Evolutionary conservation across 331 rosid species (phyloP).

Genomic region (Arachis monticola): DNA sequence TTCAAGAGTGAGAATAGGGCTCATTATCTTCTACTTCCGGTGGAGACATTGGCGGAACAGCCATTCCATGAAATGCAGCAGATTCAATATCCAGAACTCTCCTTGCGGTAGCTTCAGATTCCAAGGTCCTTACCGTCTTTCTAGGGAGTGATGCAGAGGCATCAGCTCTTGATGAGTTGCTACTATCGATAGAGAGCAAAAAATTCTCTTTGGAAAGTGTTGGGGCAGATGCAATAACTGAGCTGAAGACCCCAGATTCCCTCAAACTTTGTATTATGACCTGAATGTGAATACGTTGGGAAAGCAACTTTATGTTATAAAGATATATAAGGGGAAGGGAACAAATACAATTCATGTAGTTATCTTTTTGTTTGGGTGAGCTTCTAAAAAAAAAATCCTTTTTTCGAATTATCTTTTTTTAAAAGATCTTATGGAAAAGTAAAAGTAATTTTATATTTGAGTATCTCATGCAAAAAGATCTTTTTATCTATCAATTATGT

Average conservation of each 20-base stretch:
- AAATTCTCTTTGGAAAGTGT: constrained; percentile 76
- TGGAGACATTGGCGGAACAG: constrained; percentile 86
- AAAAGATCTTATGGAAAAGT: too few relatives aligned
- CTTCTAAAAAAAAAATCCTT: too few relatives aligned
- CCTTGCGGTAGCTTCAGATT: constrained; percentile 61
- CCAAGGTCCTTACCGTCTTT: constrained; percentile 52
- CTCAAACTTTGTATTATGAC: constrained; percentile 84
- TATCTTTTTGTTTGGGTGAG: too few relatives aligned
- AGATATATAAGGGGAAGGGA: not conserved
- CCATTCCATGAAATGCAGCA: constrained; percentile 54
- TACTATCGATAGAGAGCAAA: constrained; percentile 66
- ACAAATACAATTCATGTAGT: not conserved
- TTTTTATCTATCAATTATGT: too few relatives aligned
- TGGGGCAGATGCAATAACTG: constrained; percentile 82
- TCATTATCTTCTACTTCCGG: constrained; percentile 57
- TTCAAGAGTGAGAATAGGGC: constrained; percentile 38
- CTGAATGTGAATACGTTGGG: constrained; percentile 43
- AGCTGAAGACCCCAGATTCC: constrained; percentile 92
- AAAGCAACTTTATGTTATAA: constrained; percentile 20
- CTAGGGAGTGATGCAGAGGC: constrained; percentile 77
- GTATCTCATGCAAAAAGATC: too few relatives aligned
- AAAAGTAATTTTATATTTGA: too few relatives aligned
- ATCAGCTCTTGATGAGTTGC: constrained; percentile 70
- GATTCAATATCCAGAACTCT: constrained; percentile 61
- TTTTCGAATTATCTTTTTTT: too few relatives aligned